Base-by-base conservation (phyloP, 768 basidiomycete genomes). In the Suillus ampliporus region DNA sequence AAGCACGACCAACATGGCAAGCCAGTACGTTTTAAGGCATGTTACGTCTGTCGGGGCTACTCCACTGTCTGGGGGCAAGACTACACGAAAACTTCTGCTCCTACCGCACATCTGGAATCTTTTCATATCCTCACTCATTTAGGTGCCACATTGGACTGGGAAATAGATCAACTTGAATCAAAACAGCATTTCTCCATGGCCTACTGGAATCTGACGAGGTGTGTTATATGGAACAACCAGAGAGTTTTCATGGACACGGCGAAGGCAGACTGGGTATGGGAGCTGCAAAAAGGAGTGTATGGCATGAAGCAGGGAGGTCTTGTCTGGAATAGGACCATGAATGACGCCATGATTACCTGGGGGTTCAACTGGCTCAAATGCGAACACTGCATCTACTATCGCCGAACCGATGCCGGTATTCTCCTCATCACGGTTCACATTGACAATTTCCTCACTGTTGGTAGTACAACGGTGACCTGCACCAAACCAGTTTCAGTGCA, bases 1-100 rank as follows among this genome's bases (percentile, higher is more conserved):
- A 79, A 78, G 64, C 31, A 60, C 37, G 67, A 76, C 61, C 47
- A 60, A 21, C 37, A 67, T 37, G 76, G 74, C 15, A 1, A 10
- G 11, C 37, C 37, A 10, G 37, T 11, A 40, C 58, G 73, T n/a
- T 72, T 71, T 58, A 83, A 83, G 63, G 77, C 76, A 0, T 69
- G 76, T 0, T 71, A 77, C 23, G 79, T 85, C 2, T 75, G 79
- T 26, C 72, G 79, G 61, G 82, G 84, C 0, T 80, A 71, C 65
- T 65, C 79, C 28, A 81, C 82, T 57, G 66, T 77, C 1, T 77
- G 69, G 28, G 82, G 83, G 0, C 59, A 69, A 9, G 82, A 85
- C 57, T 85, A 77, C 63, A 72, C 65, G 0, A 74, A 78, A 48
- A 81, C 80, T 0, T 79, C 76, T 58, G 79, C 82, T 52, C 79